These are phyloP conservation scores for Hypsizygus ulmarius DNA, from an alignment of 1,284 basidiomycete genomes.

Conservation along the genomic window DNA sequence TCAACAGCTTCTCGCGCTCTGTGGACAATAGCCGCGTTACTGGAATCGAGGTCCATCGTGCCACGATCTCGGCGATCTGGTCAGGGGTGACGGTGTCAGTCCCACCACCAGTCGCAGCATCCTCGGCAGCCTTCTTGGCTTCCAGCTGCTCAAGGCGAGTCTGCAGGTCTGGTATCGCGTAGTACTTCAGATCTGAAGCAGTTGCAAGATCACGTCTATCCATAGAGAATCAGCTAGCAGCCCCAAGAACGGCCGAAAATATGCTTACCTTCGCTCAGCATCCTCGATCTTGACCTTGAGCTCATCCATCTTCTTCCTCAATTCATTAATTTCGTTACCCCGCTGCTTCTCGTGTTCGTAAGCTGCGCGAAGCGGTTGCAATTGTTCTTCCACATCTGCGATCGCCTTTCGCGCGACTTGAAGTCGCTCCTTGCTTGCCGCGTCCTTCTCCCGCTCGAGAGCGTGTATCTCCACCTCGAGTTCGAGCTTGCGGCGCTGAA, in stretches of 20 bases:
- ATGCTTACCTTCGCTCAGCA: slow-evolving; percentile 78
- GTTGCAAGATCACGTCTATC: slow-evolving; percentile 75
- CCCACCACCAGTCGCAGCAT: slow-evolving; percentile 53
- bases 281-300: slow-evolving; percentile 92
- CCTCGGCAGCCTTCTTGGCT: slow-evolving; percentile 72
- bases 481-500: slow-evolving; percentile 91
- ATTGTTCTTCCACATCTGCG: slow-evolving; percentile 84
- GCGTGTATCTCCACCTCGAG: slow-evolving; percentile 97
- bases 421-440: slow-evolving; percentile 88
- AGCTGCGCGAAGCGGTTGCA: slow-evolving; percentile 84
- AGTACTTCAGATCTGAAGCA: slow-evolving; percentile 90
- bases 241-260: neutral
- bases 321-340: slow-evolving; percentile 81
- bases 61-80: slow-evolving; percentile 90
- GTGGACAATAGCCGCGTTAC: slow-evolving; percentile 86
- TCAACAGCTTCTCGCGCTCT: slow-evolving; percentile 88
- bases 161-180: slow-evolving; percentile 92
- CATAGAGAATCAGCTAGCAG: slow-evolving; percentile 12
- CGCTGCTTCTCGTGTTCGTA: slow-evolving; percentile 90
- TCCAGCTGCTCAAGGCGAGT: slow-evolving; percentile 71
- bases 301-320: slow-evolving; percentile 87
- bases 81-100: slow-evolving; percentile 84
- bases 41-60: slow-evolving; percentile 89
- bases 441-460: slow-evolving; percentile 90
- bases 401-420: slow-evolving; percentile 76